Conservation (phyloP, 2,329 filamentous ascomycete species). For the Sclerotiophoma versabilis region DNA sequence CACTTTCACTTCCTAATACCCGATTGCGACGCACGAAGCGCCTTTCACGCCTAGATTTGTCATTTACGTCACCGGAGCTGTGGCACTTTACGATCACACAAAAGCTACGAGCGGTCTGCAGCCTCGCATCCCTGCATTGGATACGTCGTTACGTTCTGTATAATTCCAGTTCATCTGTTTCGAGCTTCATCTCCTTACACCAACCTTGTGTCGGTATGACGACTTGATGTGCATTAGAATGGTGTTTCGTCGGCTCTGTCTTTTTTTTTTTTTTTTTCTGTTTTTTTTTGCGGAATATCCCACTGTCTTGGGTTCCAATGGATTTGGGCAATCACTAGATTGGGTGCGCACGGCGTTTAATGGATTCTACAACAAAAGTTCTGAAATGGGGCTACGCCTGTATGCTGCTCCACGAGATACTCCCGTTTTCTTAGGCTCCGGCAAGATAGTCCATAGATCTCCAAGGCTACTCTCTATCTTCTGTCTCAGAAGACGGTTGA, state of each 20-base stretch:
- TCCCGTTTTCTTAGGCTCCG: constrained; percentile 8
- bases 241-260: constrained; percentile 32
- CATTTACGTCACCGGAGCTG: constrained; percentile 12
- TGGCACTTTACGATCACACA: constrained; percentile 3
- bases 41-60: constrained; percentile 30
- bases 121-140: constrained; percentile 8
- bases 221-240: constrained; percentile 46
- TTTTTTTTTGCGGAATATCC: constrained; percentile 34
- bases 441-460: constrained; percentile 22
- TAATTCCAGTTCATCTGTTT: constrained; percentile 35
- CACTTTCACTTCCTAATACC: constrained; percentile 35
- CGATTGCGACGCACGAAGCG: constrained; percentile 30
- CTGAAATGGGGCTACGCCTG: constrained; percentile 20
- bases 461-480: neutral
- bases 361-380: constrained; percentile 35
- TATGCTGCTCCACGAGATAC: constrained; percentile 15
- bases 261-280: constrained; percentile 23
- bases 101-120: constrained; percentile 11
- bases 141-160: constrained; percentile 28
- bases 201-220: constrained; percentile 36
- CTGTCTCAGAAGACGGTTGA: constrained; percentile 2
- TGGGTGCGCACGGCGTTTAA: constrained; percentile 32
- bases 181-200: constrained; percentile 37
- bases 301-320: constrained; percentile 17
- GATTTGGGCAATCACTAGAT: constrained; percentile 27